A percentile compares a stretch with the other conserved stretches of the same genome.
These are phyloP conservation scores for Cynara cardunculus DNA, from an alignment of 129 eudicot genomes.

Conservation along the genomic window DNA sequence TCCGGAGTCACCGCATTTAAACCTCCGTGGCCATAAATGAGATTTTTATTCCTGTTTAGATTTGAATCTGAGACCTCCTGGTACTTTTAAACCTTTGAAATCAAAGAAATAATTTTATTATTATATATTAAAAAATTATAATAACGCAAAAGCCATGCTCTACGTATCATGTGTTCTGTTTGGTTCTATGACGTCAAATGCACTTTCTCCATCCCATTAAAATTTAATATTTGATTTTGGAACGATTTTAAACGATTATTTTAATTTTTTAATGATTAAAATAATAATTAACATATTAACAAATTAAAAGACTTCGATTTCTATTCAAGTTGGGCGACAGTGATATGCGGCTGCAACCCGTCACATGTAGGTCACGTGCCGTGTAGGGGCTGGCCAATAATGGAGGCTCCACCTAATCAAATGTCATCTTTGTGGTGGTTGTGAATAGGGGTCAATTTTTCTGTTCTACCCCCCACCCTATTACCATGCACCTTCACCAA, in stretches of 20 bases:
- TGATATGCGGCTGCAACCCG: neutral
- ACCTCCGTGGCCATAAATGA: no score
- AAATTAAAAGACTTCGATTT: neutral
- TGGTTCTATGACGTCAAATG: neutral
- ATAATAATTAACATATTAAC: no score
- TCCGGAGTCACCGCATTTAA: no score
- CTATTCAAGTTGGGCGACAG: neutral
- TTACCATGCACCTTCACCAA: slow-evolving; percentile 25
- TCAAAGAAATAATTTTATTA: neutral
- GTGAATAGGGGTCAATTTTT: neutral
- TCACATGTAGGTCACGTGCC: slow-evolving; percentile 23
- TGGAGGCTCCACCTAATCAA: slow-evolving; percentile 23
- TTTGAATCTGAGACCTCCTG: no score
- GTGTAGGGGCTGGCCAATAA: slow-evolving; percentile 4
- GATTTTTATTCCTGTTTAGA: no score
- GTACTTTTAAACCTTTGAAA: no score
- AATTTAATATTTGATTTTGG: neutral
- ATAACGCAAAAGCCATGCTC: neutral
- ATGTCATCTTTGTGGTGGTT: slow-evolving; percentile 16
- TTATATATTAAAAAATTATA: neutral
- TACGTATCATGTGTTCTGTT: slow-evolving; percentile 15
- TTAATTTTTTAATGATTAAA: no score
- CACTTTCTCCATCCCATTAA: slow-evolving; percentile 2
- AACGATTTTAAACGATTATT: neutral
- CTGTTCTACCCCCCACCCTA: slow-evolving; percentile 16